These are phyloP conservation scores for Cyclanthera cordifolia DNA, from an alignment of 306 rosid species.

Conservation along the genomic window DNA sequence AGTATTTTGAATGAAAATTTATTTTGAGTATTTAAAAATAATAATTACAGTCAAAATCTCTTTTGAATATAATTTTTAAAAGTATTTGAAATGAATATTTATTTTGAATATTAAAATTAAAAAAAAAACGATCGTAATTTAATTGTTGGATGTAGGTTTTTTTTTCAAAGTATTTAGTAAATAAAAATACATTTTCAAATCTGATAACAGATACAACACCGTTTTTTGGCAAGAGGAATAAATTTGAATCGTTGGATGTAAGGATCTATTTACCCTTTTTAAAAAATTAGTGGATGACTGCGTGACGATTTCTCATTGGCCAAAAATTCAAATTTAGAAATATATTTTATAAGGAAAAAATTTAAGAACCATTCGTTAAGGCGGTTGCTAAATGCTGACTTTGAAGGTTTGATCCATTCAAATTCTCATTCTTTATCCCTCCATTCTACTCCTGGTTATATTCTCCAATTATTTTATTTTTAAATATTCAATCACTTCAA, in stretches of 20 bases:
- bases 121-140: too few relatives aligned
- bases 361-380: not conserved
- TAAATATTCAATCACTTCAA: not conserved
- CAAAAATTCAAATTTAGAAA: not conserved
- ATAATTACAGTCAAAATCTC: too few relatives aligned
- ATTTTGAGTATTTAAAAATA: too few relatives aligned
- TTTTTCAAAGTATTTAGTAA: too few relatives aligned
- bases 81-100: too few relatives aligned
- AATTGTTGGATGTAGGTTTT: too few relatives aligned
- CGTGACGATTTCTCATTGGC: not conserved
- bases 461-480: not conserved
- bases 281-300: not conserved
- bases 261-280: not conserved
- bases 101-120: too few relatives aligned
- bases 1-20: too few relatives aligned
- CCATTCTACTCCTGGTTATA: not conserved
- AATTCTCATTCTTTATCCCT: not conserved
- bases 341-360: not conserved
- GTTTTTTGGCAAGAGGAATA: not conserved
- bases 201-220: too few relatives aligned
- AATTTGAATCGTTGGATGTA: not conserved
- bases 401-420: not conserved
- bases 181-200: too few relatives aligned
- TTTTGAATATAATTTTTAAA: too few relatives aligned
- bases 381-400: not conserved